phyloP scores from a whole-genome alignment of 495 filamentous ascomycete genomes.

The Penicillium turbatum region DNA sequence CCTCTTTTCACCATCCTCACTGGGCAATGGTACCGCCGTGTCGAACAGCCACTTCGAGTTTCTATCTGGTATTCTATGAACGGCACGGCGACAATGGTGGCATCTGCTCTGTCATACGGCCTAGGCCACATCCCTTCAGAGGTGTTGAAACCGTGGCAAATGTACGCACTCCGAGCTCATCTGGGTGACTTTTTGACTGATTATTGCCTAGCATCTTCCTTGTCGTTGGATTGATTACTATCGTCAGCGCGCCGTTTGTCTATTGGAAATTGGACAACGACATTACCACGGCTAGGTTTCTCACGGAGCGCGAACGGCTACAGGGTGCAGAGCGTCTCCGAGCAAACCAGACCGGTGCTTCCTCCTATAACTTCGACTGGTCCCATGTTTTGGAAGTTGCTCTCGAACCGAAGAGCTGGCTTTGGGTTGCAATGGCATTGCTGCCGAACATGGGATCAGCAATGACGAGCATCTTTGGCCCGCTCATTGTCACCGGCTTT shows the following conservation, averaged over 20 bases:
- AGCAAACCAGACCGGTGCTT: neutral
- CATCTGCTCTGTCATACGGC: neutral
- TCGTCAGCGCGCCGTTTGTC: neutral
- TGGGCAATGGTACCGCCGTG: slow-evolving; percentile 9
- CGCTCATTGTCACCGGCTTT: neutral
- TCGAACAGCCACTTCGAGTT: slow-evolving; percentile 13
- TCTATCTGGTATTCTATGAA: slow-evolving; percentile 12
- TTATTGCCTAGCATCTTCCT: neutral
- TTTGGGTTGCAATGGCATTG: neutral
- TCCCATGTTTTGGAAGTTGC: neutral
- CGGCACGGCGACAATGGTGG: neutral
- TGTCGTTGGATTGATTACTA: neutral
- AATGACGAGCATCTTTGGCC: neutral
- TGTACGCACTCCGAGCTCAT: neutral
- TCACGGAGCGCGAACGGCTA: neutral
- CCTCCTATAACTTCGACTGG: neutral
- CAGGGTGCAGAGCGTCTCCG: neutral
- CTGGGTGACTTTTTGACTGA: no score
- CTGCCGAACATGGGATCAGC: neutral
- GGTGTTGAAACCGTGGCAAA: neutral
- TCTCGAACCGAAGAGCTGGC: neutral
- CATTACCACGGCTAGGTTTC: neutral
- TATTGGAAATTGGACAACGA: neutral
- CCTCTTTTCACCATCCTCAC: slow-evolving; percentile 31
- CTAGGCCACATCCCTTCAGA: neutral